Evolutionary conservation across 179 eudicot species (phyloP), one percentile per base, ranked within the genome.

Genomic region (Beta lomatogona): DNA sequence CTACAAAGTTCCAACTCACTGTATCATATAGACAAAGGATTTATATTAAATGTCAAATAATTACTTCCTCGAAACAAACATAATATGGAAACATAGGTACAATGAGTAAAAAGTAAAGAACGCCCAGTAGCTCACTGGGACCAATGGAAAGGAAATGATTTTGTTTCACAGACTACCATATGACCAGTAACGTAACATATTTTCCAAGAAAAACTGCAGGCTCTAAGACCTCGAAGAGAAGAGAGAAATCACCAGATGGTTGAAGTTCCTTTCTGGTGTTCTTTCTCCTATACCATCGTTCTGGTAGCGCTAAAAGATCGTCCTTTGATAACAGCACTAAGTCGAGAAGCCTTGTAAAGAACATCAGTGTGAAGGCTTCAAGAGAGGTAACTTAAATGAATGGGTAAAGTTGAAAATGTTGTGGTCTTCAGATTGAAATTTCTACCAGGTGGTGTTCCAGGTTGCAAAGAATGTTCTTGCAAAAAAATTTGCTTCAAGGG

Each of bases 401-500:
- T 55, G 19, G 13, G 22, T 1, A 25, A 65, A 19, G 52, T 73
- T 66, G 58, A 67, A 19, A 28, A 48, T 65, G 55, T 31, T 25
- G 5, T 13, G 73, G 28, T 79, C 79, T 73, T 86, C 86, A 85
- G 65, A 84, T 82, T 48, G 86, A 79, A 79, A 84, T 48, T 83
- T 90, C 91, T 77, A 76, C 74, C 82, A 89, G 90, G 83, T 91
- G 97, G 81, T 97, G 97, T 89, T 97, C 99, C 16, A 97, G 89
- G 78, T 97, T 97, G 64, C 97, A 91, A 73, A 97, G 99, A 60
- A 94, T 59, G 94, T 89, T 79, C 93, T 90, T 9, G 99, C 93
- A 85, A 97, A 94, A 14, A 93, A 91, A 81, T 93, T 97, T 82
- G 98, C 97, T 85, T 90, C 98, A 4, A 89, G 55, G 0, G 99